phyloP scores from a whole-genome alignment of 2,329 filamentous ascomycete genomes.

The Hypoxylon sp. region DNA sequence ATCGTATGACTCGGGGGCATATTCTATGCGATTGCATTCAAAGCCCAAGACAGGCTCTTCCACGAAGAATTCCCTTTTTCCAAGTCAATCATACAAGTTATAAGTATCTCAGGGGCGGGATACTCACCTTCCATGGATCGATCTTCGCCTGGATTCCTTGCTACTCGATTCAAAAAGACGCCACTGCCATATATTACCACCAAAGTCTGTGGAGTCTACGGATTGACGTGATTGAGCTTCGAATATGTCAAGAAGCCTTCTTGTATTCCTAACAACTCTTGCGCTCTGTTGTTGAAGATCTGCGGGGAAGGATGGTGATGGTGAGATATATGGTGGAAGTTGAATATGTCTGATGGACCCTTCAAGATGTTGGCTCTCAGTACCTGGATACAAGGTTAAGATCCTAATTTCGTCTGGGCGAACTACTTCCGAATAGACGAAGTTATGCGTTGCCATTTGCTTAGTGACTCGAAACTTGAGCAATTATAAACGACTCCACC shows the following conservation, averaged over 20 bases:
- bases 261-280: slow-evolving; percentile 23
- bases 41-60: slow-evolving; percentile 23
- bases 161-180: slow-evolving; percentile 22
- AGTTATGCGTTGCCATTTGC: slow-evolving; percentile 6
- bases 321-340: slow-evolving; percentile 15
- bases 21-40: slow-evolving; percentile 20
- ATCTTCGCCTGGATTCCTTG: slow-evolving; percentile 20
- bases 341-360: slow-evolving; percentile 24
- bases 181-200: slow-evolving; percentile 27
- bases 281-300: slow-evolving; percentile 6
- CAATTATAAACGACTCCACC: neutral
- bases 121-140: slow-evolving; percentile 24
- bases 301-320: slow-evolving; percentile 6
- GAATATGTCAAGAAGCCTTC: slow-evolving; percentile 30
- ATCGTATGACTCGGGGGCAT: slow-evolving; percentile 15
- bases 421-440: slow-evolving; percentile 18
- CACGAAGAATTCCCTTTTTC: slow-evolving; percentile 20
- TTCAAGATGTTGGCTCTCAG: slow-evolving; percentile 5
- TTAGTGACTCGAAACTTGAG: neutral
- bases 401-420: slow-evolving; percentile 28
- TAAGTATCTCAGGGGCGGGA: neutral
- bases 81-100: neutral
- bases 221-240: slow-evolving; percentile 23
- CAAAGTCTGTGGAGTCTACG: slow-evolving; percentile 12
- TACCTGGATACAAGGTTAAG: slow-evolving; percentile 24